phyloP scores from a whole-genome alignment of 2,329 filamentous ascomycete genomes.

The Cladosporium phlei region DNA sequence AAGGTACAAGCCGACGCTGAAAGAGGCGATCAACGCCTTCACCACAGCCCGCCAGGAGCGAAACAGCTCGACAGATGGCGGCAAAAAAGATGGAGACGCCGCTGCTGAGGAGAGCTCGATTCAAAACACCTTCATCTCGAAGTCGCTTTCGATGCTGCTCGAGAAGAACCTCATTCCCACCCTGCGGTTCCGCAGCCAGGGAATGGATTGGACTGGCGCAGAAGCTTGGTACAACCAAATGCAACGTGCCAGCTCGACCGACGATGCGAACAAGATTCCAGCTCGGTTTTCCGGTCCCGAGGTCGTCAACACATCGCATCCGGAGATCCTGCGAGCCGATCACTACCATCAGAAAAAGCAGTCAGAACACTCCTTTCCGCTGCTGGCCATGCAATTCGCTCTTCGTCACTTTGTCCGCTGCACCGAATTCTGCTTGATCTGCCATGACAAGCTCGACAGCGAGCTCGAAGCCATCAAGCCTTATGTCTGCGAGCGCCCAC shows the following conservation, averaged over 20 bases:
- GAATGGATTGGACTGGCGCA: constrained; percentile 63
- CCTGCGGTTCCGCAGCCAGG: constrained; percentile 50
- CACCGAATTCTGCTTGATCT: constrained; percentile 82
- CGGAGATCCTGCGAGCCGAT: constrained; percentile 46
- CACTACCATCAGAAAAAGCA: constrained; percentile 38
- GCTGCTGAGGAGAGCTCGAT: constrained; percentile 37
- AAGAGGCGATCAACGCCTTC: constrained; percentile 53
- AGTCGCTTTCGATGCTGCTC: constrained; percentile 64
- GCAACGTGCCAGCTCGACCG: constrained; percentile 33
- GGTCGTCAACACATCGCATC: constrained; percentile 33
- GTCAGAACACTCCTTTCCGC: constrained; percentile 46
- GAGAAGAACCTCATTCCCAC: constrained; percentile 61
- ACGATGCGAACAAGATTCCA: constrained; percentile 27
- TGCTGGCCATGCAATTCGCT: constrained; percentile 67
- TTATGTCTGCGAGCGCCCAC: constrained; percentile 64
- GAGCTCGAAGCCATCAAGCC: constrained; percentile 69
- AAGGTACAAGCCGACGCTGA: constrained; percentile 64
- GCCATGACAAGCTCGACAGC: constrained; percentile 62
- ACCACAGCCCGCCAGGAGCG: constrained; percentile 31
- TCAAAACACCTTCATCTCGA: constrained; percentile 64
- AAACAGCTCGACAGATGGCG: constrained; percentile 13
- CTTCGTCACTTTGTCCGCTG: constrained; percentile 74
- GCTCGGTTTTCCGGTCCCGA: constrained; percentile 37
- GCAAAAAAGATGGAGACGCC: constrained; percentile 13
- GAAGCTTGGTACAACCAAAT: constrained; percentile 50